Conservation (phyloP, 2,329 filamentous ascomycete species). For the Coleophoma eucalyptorum region DNA sequence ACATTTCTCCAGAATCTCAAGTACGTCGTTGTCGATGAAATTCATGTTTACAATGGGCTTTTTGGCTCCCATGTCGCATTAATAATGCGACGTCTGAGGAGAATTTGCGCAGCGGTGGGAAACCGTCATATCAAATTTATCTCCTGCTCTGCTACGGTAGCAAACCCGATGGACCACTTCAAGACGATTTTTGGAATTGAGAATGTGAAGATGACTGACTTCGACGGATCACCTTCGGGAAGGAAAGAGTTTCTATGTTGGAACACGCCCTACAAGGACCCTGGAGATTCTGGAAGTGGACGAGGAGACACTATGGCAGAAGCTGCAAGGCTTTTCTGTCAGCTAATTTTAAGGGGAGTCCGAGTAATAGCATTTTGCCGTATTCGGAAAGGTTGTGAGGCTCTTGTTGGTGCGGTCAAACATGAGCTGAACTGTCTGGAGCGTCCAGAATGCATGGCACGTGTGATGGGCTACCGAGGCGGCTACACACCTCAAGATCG, state of each 20-base stretch:
- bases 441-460: conserved; percentile 66
- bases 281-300: conserved; percentile 80
- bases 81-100: conserved; percentile 84
- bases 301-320: conserved; percentile 80
- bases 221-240: conserved; percentile 88
- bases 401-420: conserved; percentile 75
- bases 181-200: conserved; percentile 88
- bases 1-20: conserved; percentile 83
- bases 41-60: conserved; percentile 94
- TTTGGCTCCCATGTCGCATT: conserved; percentile 93
- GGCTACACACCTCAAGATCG: conserved; percentile 93
- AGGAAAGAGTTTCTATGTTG: conserved; percentile 95
- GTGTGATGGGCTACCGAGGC: conserved; percentile 94
- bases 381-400: conserved; percentile 84
- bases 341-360: conserved; percentile 82
- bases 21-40: conserved; percentile 86
- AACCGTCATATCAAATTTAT: conserved; percentile 86
- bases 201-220: conserved; percentile 77
- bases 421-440: conserved; percentile 71
- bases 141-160: conserved; percentile 93
- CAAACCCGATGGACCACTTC: conserved; percentile 90
- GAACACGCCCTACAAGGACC: conserved; percentile 95
- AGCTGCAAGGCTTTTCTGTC: conserved; percentile 86
- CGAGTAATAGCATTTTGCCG: conserved; percentile 91
- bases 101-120: conserved; percentile 86